Evolutionary conservation across 2,329 filamentous ascomycete genomes (phyloP).

Genomic region (Penicillium sp.): DNA sequence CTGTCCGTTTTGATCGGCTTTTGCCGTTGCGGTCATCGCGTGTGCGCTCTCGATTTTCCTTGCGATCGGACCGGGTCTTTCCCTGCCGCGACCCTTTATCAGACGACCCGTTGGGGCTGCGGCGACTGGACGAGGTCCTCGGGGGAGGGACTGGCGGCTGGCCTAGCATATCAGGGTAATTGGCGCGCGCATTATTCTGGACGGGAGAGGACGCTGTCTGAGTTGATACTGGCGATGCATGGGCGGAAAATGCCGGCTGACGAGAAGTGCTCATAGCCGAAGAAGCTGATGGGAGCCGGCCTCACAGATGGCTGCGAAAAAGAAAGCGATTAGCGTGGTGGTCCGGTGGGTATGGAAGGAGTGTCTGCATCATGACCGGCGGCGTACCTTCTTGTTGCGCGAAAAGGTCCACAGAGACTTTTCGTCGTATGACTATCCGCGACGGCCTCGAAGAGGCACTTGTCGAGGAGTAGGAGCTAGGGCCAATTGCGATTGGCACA

Average conservation of each 20-base stretch:
- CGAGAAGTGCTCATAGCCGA: conserved; percentile 45
- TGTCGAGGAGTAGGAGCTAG: conserved; percentile 11
- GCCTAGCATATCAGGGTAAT: conserved; percentile 50
- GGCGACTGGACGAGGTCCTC: conserved; percentile 65
- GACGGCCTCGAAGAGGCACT: conserved; percentile 22
- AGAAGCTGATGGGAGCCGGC: conserved; percentile 31
- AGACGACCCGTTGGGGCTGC: conserved; percentile 36
- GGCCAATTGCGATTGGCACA: conserved; percentile 24
- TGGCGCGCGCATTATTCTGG: conserved; percentile 30
- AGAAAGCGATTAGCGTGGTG: conserved; percentile 20
- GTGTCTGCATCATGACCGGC: conserved; percentile 59
- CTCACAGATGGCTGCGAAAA: conserved; percentile 29
- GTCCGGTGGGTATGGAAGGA: conserved; percentile 51
- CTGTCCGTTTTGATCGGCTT: conserved; percentile 34
- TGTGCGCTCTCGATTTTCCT: conserved; percentile 34
- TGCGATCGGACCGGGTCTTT: conserved; percentile 37
- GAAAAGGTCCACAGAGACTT: conserved; percentile 17
- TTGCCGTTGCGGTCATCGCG: conserved; percentile 41
- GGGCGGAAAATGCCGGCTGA: conserved; percentile 40
- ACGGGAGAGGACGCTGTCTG: conserved; percentile 25
- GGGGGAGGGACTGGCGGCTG: conserved; percentile 68
- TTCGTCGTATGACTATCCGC: conserved; percentile 22
- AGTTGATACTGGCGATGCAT: conserved; percentile 41
- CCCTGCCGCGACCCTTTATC: conserved; percentile 40
- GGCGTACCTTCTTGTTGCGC: conserved; percentile 50